Percentiles rank a stretch among this genome's conserved stretches.
phyloP scores from a whole-genome alignment of 108 stramenopile genomes.

The Skeletonema costatum region DNA sequence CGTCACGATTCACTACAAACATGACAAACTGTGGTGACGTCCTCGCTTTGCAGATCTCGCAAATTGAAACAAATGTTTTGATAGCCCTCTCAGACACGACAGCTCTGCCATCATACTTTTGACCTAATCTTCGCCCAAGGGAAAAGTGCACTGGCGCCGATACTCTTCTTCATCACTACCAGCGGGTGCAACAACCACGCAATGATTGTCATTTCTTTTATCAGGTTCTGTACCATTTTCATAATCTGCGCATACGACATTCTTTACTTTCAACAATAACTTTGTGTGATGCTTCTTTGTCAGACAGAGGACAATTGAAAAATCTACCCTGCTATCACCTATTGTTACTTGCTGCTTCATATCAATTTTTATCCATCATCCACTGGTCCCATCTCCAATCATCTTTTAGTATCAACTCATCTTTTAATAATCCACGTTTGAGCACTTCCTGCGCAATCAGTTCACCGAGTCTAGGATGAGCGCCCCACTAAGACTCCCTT shows the following conservation, averaged over 20 bases:
- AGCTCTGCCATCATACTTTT: constrained; percentile 39
- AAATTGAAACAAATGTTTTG: constrained; percentile 53
- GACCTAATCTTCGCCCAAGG: constrained; percentile 40
- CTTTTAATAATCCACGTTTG: constrained; percentile 24
- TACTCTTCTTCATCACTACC: constrained; percentile 6
- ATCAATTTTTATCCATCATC: constrained; percentile 8
- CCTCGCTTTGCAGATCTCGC: constrained; percentile 10
- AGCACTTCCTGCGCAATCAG: constrained; percentile 37
- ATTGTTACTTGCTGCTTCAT: constrained; percentile 40
- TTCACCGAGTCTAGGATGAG: constrained; percentile 46
- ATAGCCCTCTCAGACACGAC: constrained; percentile 44
- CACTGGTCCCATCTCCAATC: constrained; percentile 31
- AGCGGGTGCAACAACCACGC: constrained; percentile 36
- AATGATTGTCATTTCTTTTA: constrained; percentile 31
- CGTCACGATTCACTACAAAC: constrained; percentile 41
- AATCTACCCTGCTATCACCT: constrained; percentile 48
- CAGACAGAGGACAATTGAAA: constrained; percentile 18
- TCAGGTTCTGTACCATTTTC: constrained; percentile 25
- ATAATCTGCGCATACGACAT: constrained; percentile 52
- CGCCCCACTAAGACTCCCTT: constrained; percentile 41
- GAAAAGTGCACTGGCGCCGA: constrained; percentile 31
- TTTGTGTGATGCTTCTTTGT: constrained; percentile 7
- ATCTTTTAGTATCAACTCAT: constrained; percentile 18
- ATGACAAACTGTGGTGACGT: constrained; percentile 39
- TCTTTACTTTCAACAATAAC: constrained; percentile 50